Evolutionary conservation across 306 rosid species (phyloP).

Genomic region (Luffa aegyptiaca): DNA sequence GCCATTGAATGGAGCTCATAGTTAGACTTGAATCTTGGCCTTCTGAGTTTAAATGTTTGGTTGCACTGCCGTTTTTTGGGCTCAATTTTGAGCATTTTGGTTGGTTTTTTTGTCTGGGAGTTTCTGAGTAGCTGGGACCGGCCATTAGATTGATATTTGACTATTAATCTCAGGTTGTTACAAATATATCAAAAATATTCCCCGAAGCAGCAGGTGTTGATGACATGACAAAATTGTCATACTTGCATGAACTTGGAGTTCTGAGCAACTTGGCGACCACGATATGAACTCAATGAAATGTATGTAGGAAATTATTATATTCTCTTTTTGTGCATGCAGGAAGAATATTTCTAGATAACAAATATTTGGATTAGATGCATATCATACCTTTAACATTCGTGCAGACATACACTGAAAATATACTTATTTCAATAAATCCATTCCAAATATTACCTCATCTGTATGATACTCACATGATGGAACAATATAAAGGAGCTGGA

Average conservation of each 20-base stretch:
- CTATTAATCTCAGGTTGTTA: too few species aligned
- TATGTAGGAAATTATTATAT: constrained; percentile 54
- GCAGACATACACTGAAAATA: constrained; percentile 99
- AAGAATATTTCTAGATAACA: constrained; percentile 17
- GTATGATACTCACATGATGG: constrained; percentile 98
- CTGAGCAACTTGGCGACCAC: constrained; percentile 84
- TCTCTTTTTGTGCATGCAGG: neutral
- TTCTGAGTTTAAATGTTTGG: too few species aligned
- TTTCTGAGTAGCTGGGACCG: too few species aligned
- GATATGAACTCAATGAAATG: constrained; percentile 98
- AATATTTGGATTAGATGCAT: constrained; percentile 15
- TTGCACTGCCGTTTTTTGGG: too few species aligned
- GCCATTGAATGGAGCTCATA: too few species aligned
- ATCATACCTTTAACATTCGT: constrained; percentile 20
- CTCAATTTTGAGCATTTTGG: too few species aligned
- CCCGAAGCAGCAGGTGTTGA: constrained; percentile 99
- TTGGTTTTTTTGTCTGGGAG: too few species aligned
- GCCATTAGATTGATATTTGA: too few species aligned
- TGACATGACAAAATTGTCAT: constrained; percentile 98
- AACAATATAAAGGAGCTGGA: constrained; percentile 90
- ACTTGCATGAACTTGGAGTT: constrained; percentile 99
- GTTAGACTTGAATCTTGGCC: too few species aligned
- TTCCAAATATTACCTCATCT: constrained; percentile 96
- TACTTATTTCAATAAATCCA: constrained; percentile 93
- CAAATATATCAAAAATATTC: constrained; percentile 65